Evolutionary conservation across 129 eudicot species (phyloP), one percentile per base, ranked within the genome.

Genomic region (Escallonia rubra): DNA sequence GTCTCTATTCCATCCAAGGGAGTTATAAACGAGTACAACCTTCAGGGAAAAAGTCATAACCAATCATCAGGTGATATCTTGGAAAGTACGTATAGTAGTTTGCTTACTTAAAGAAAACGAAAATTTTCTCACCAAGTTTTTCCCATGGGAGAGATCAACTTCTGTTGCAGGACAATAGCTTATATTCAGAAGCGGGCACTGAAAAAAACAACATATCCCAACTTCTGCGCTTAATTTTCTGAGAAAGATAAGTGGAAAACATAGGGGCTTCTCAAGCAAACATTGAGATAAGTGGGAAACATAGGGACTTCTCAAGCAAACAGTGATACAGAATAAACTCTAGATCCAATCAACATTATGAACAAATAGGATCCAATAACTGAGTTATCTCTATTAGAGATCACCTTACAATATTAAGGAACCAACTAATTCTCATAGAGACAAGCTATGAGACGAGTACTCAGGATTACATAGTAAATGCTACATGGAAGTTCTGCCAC

Each of bases 171-270:
- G 78, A 5, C 68, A 74, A 41, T 66, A 74, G 48, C 78, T 42
- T 65, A 66, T 61, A 14, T 74, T 66, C 15, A 74, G 78, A 65
- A 74, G 78, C 12, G 78, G 72, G 57, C 73, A 74, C 72, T 59
- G 65, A 56, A 65, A 54, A 46, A 16, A 7, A 41, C 10, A 34
- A 49, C 34, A 23, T 23, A 23, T 1, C 34, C 34, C 34, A 23
- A 23, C 1, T 0, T 23, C 34, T 23, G 34, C 1, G 34, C 34
- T 23, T 23, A 23, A 23, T 23, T 23, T 23, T 1, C 34, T 23
- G 34, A 23, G 34, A 23, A 23, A 0, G 34, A 23, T 23, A 23
- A 23, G 34, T 23, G 34, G 34, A 23, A 23, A 23, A 23, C 34
- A 23, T 23, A 23, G 34, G 34, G 34, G 34, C 34, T 23, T 23